Conservation (phyloP, 1,284 basidiomycete genomes). For the Thelephora terrestris region DNA sequence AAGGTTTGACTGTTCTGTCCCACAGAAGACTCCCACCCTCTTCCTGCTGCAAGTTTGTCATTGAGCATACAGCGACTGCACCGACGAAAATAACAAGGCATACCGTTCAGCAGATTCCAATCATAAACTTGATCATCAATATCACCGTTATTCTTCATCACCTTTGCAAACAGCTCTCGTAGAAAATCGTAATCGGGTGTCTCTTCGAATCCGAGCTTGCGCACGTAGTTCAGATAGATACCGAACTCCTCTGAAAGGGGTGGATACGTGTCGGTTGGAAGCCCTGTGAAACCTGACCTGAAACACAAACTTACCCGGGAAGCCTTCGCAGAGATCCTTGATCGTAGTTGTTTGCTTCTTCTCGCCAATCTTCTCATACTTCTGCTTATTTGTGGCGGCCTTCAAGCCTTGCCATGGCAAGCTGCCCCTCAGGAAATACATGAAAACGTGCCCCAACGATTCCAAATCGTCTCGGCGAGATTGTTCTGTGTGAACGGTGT, state of each 20-base stretch:
- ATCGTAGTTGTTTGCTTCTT: slow-evolving; percentile 96
- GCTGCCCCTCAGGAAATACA: slow-evolving; percentile 93
- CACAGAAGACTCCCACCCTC: neutral
- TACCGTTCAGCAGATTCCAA: slow-evolving; percentile 89
- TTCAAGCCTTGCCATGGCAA: slow-evolving; percentile 94
- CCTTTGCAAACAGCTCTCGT: slow-evolving; percentile 88
- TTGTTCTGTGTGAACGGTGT: slow-evolving; percentile 33
- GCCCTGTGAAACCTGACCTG: slow-evolving; percentile 19
- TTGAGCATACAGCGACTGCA: slow-evolving; percentile 6
- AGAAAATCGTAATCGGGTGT: slow-evolving; percentile 97
- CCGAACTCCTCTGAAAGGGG: slow-evolving; percentile 75
- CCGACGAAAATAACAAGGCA: slow-evolving; percentile 9
- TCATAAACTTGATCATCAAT: slow-evolving; percentile 91
- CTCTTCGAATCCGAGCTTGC: slow-evolving; percentile 93
- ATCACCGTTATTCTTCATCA: slow-evolving; percentile 84
- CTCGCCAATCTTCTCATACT: slow-evolving; percentile 97
- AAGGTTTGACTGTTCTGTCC: neutral
- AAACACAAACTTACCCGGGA: slow-evolving; percentile 61
- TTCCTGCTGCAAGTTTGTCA: slow-evolving; percentile 23
- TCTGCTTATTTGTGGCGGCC: slow-evolving; percentile 96
- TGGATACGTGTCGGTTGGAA: slow-evolving; percentile 2
- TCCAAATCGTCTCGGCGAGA: slow-evolving; percentile 91
- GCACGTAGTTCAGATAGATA: slow-evolving; percentile 97
- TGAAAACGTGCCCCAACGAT: slow-evolving; percentile 94
- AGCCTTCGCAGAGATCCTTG: slow-evolving; percentile 89